These are phyloP conservation scores for Sphagnum magellanicum DNA, from an alignment of 228 moss, liverwort and hornwort genomes.

Conservation along the genomic window DNA sequence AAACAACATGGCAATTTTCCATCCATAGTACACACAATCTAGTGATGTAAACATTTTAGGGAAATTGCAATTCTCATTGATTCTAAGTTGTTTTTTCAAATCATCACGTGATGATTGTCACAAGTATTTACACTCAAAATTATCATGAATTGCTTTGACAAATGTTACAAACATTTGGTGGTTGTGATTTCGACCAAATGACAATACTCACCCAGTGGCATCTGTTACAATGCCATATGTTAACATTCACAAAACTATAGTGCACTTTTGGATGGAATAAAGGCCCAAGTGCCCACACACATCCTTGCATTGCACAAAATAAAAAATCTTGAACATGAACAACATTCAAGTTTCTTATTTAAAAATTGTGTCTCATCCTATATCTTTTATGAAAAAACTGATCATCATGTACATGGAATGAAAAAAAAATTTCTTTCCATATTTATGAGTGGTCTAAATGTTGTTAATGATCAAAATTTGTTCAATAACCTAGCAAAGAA, in stretches of 20 bases:
- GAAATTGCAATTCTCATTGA: neutral
- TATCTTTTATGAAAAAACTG: too few species aligned
- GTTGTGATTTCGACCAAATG: neutral
- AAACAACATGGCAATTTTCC: neutral
- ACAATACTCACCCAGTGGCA: neutral
- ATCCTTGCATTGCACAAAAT: neutral
- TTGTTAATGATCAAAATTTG: too few species aligned
- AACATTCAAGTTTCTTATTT: neutral
- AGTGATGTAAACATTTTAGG: neutral
- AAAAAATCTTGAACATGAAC: neutral
- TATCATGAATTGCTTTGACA: neutral
- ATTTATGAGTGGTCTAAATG: too few species aligned
- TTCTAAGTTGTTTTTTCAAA: neutral
- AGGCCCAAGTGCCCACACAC: neutral
- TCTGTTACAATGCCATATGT: neutral
- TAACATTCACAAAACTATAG: neutral
- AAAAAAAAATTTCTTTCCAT: too few species aligned
- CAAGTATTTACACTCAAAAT: neutral
- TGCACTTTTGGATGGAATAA: neutral
- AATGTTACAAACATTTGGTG: neutral
- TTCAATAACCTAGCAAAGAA: too few species aligned
- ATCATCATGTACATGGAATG: too few species aligned
- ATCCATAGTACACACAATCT: neutral
- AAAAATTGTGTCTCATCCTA: too few species aligned
- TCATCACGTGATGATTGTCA: neutral